phyloP scores from a whole-genome alignment of 2,329 filamentous ascomycete genomes.

The Colletotrichum filicis region DNA sequence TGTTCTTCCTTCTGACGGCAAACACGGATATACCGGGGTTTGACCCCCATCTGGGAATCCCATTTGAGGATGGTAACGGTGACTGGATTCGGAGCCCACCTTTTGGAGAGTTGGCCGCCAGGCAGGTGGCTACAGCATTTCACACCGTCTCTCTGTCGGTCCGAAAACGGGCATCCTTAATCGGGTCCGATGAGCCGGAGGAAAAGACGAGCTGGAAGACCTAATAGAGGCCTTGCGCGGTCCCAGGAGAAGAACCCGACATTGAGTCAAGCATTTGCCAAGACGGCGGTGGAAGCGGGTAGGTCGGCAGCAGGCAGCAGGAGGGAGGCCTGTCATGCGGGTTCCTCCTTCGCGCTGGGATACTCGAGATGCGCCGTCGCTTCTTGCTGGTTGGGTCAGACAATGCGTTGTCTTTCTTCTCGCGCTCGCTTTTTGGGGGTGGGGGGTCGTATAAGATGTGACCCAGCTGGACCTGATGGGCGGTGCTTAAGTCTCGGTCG shows the following conservation, averaged over 20 bases:
- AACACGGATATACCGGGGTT: conserved; percentile 12
- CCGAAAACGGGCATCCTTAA: conserved; percentile 17
- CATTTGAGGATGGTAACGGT: background rate
- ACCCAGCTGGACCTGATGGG: background rate
- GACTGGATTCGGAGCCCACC: background rate
- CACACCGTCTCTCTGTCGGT: background rate
- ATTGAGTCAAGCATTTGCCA: conserved; percentile 35
- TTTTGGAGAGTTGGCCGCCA: background rate
- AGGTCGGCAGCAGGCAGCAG: conserved; percentile 16
- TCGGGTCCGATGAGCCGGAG: conserved; percentile 9
- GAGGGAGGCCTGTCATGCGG: conserved; percentile 17
- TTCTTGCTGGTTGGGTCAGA: background rate
- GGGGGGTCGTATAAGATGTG: background rate
- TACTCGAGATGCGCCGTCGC: background rate
- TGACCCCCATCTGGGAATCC: background rate
- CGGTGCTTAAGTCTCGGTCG: background rate
- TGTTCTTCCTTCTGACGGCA: background rate
- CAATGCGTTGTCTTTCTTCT: conserved; percentile 2
- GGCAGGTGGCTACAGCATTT: background rate
- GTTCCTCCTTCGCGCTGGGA: conserved; percentile 1
- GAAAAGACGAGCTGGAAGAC: background rate
- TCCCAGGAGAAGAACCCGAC: background rate
- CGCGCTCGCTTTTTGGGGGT: background rate
- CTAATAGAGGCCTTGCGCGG: background rate
- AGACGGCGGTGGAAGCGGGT: conserved; percentile 30